Conservation (phyloP, 2,329 filamentous ascomycete genomes). For the Cucurbitaria berberidis region DNA sequence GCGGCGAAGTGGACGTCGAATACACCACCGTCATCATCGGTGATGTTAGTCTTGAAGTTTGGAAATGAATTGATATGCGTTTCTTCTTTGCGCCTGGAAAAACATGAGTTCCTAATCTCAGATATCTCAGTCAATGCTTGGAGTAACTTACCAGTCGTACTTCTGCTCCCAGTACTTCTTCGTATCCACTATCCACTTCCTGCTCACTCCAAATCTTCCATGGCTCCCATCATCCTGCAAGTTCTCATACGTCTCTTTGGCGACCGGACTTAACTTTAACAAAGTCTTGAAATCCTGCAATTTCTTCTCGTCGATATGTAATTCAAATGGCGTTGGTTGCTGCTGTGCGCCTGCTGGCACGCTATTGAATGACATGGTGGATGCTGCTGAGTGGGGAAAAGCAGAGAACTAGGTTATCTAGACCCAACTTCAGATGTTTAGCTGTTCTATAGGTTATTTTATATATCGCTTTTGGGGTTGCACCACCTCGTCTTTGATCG, state of each 20-base stretch:
- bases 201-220: constrained; percentile 39
- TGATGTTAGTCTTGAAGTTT: constrained; percentile 55
- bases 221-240: constrained; percentile 30
- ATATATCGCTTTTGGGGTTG: background rate
- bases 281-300: constrained; percentile 39
- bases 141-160: constrained; percentile 42
- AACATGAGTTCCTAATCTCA: background rate
- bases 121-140: background rate
- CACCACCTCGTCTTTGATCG: background rate
- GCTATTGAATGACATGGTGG: constrained; percentile 24
- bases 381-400: background rate
- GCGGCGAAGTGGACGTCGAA: constrained; percentile 61
- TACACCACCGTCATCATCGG: constrained; percentile 45
- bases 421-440: background rate
- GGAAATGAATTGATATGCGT: constrained; percentile 57
- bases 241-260: constrained; percentile 42
- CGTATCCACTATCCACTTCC: constrained; percentile 37
- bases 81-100: constrained; percentile 47
- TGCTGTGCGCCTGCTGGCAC: constrained; percentile 22
- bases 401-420: background rate
- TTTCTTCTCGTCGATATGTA: constrained; percentile 36
- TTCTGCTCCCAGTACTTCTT: constrained; percentile 38
- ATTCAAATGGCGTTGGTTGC: constrained; percentile 29
- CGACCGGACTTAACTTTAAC: constrained; percentile 36
- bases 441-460: background rate